Evolutionary conservation across 495 filamentous ascomycete genomes (phyloP), one percentile per base, ranked within the genome.

Genomic region (Aspergillus ellipticus): DNA sequence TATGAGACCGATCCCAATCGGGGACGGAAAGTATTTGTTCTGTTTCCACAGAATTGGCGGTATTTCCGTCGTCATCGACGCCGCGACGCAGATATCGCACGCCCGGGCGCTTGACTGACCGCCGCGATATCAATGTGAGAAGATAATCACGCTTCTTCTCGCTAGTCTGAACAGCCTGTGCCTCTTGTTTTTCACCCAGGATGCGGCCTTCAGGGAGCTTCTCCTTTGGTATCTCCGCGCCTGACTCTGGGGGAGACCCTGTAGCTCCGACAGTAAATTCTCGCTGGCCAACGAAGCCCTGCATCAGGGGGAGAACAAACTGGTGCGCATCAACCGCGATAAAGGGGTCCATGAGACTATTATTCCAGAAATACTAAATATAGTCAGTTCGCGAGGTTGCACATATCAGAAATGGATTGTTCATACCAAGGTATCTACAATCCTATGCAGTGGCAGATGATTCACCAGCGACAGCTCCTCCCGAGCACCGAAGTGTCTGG

Each of bases 201-300:
- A 72, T 71, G 2, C 57, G 63, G 15, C 57, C 67, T 55, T 75
- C 73, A 4, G 56, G 28, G 6, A 59, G 58, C 42, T 71, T 66
- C 41, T 59, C 64, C 10, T 55, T 21, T 19, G 58, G 16, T n/a
- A 29, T 19, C 8, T 55, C 53, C 13, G 45, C 26, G 35, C 43
- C 42, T 9, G 60, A 49, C 15, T 61, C 62, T 7, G 68, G n/a
- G 24, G 48, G 55, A 13, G 59, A 60, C n/a, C 72, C 81, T 19
- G 48, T 54, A n/a, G 59, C 62, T n/a, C 72, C 81, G 6, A 90
- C 78, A 16, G 82, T 78, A 65, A 98, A 97, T 16, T 85, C 79
- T 62, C 83, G 75, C 68, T 98, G 94, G 2, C 92, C 92, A 19
- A 98, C 89, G 62, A 97, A 98, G 5, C 94, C 94, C 74, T 97